phyloP scores from a whole-genome alignment of 2,329 filamentous ascomycete species.

The Myriosclerotinia duriaeana region DNA sequence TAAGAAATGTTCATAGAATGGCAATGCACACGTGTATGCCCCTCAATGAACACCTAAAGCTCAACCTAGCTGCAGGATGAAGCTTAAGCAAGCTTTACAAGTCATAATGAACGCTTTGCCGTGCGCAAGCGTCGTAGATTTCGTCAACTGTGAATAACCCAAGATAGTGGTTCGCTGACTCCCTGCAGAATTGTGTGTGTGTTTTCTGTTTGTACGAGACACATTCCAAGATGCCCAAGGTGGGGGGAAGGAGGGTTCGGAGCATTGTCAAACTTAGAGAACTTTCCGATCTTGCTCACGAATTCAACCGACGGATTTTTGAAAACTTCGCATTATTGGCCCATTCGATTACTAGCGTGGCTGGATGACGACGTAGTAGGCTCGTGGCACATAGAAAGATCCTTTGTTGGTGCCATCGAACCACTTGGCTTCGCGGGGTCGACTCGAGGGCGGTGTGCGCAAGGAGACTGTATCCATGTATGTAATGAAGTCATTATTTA shows the following conservation, averaged over 20 bases:
- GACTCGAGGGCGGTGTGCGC: not conserved
- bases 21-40: too few relatives aligned
- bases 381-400: not conserved
- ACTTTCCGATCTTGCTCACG: slow-evolving; percentile 1
- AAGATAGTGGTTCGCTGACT: not conserved
- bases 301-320: not conserved
- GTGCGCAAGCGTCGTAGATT: not conserved
- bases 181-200: not conserved
- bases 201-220: not conserved
- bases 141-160: not conserved
- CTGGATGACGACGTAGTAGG: not conserved
- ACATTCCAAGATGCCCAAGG: slow-evolving; percentile 10
- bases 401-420: not conserved
- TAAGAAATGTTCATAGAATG: not conserved
- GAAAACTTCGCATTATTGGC: not conserved
- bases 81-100: not conserved
- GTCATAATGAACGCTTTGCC: not conserved
- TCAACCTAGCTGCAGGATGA: slow-evolving; percentile 8
- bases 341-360: not conserved
- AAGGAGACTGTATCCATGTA: slow-evolving; percentile 6
- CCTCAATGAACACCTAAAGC: not conserved
- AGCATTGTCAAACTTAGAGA: not conserved
- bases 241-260: not conserved
- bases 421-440: not conserved
- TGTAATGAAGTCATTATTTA: slow-evolving; percentile 12